phyloP scores from a whole-genome alignment of 192 early-diverging fungal genomes.

The Pilaira anomala region DNA sequence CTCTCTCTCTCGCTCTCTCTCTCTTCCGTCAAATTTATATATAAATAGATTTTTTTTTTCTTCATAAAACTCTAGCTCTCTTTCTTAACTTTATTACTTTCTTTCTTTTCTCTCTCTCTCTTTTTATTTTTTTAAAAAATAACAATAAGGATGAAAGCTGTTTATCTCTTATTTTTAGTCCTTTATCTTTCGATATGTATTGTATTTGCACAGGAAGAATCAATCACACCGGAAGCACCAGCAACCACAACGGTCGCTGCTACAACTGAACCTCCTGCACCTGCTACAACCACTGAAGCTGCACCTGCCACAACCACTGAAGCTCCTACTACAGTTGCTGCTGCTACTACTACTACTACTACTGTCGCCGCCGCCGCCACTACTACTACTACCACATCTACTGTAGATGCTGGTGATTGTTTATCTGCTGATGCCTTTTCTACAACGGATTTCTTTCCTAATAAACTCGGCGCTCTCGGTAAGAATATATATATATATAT shows the following conservation, averaged over 20 bases:
- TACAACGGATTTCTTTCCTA: conserved; percentile 14
- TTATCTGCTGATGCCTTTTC: conserved; percentile 5
- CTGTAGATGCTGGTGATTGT: conserved; percentile 6
- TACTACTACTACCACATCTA: conserved; percentile 11
- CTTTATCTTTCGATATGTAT: background rate
- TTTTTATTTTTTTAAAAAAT: background rate
- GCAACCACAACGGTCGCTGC: background rate
- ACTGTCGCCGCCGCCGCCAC: background rate
- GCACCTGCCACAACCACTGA: background rate
- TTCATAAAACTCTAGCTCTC: no score
- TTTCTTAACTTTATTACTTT: conserved; percentile 7
- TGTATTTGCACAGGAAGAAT: conserved; percentile 4
- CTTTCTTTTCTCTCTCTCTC: background rate
- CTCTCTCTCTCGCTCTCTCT: no score
- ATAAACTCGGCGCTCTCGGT: conserved; percentile 12
- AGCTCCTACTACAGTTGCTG: background rate
- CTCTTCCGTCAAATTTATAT: no score
- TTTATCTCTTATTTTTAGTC: background rate
- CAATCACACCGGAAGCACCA: no score
- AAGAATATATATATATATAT: background rate
- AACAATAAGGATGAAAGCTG: background rate
- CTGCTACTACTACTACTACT: conserved; percentile 11
- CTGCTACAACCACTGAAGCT: background rate
- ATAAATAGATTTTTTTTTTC: no score
- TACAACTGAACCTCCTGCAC: background rate